A percentile compares a stretch with the other conserved stretches of the same genome.
phyloP scores from a whole-genome alignment of 139 green algal species.

The Edaphochlamys debaryana region DNA sequence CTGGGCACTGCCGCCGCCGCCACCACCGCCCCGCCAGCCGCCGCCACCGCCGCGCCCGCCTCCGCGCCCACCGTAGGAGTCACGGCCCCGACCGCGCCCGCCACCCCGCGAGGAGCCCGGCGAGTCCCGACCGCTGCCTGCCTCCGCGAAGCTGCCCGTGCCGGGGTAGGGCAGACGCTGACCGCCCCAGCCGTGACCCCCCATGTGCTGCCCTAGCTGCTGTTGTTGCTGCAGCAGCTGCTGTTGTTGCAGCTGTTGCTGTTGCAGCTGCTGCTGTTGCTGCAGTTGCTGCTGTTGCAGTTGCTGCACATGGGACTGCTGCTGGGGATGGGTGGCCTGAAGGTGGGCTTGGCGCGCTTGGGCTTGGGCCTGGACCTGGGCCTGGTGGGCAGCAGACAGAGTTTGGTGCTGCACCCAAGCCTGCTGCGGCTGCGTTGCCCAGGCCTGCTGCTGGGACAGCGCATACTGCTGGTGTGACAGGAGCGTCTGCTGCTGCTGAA shows the following conservation, averaged over 20 bases:
- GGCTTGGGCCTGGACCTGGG: neutral
- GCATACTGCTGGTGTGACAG: neutral
- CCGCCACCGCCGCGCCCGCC: too few relatives aligned
- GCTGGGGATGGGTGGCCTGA: neutral
- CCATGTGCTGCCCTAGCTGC: conserved; percentile 13
- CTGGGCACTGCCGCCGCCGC: neutral
- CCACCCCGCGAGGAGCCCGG: too few relatives aligned
- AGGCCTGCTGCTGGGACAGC: neutral
- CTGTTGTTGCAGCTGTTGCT: conserved; percentile 20
- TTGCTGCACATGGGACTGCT: neutral
- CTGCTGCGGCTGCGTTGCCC: neutral
- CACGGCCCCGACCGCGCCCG: neutral
- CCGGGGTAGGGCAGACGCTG: conserved; percentile 5
- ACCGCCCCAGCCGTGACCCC: conserved; percentile 14
- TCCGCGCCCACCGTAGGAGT: neutral
- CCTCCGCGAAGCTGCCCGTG: too few relatives aligned
- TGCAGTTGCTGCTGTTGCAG: conserved; percentile 6
- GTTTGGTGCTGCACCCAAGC: neutral
- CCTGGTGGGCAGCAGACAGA: neutral
- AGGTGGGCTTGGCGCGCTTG: neutral
- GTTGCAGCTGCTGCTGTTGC: neutral
- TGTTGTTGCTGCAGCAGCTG: conserved; percentile 54
- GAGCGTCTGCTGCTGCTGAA: neutral
- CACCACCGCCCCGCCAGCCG: neutral
- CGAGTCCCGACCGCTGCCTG: too few relatives aligned